Percentiles rank a stretch among this genome's conserved stretches.
These are phyloP conservation scores for Taphrina deformans DNA, from an alignment of 1,139 yeast species.

Conservation along the genomic window DNA sequence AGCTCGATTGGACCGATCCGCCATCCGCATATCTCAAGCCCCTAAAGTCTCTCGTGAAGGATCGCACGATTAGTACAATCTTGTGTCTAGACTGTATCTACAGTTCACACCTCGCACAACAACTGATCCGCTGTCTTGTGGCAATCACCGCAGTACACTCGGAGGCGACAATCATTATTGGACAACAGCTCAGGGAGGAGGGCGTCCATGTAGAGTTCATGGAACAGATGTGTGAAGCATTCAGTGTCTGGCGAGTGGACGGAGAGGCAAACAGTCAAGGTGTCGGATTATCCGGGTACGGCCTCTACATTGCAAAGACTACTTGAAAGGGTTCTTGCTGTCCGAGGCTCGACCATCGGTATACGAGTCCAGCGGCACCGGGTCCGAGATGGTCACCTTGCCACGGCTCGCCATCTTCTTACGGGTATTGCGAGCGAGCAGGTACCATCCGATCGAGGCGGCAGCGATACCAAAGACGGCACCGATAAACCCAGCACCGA, in stretches of 20 bases:
- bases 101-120: constrained; percentile 8
- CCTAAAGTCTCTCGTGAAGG: neutral
- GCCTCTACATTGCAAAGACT: constrained; percentile 9
- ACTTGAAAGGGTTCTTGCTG: constrained; percentile 12
- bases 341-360: neutral
- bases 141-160: neutral
- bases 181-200: constrained; percentile 26
- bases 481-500: constrained; percentile 33
- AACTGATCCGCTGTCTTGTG: neutral
- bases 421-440: neutral
- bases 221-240: neutral
- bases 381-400: constrained; percentile 12
- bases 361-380: constrained; percentile 1
- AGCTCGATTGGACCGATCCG: constrained; percentile 20
- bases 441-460: constrained; percentile 2
- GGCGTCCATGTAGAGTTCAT: constrained; percentile 21
- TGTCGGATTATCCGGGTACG: constrained; percentile 10
- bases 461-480: constrained; percentile 24
- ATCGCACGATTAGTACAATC: neutral
- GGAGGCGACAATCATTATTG: constrained; percentile 7
- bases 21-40: neutral
- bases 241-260: constrained; percentile 17
- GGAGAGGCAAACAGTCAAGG: neutral
- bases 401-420: neutral
- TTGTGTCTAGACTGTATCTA: constrained; percentile 27